These are phyloP conservation scores for Candida odintsovae DNA, from an alignment of 805 yeast genomes.

Conservation along the genomic window DNA sequence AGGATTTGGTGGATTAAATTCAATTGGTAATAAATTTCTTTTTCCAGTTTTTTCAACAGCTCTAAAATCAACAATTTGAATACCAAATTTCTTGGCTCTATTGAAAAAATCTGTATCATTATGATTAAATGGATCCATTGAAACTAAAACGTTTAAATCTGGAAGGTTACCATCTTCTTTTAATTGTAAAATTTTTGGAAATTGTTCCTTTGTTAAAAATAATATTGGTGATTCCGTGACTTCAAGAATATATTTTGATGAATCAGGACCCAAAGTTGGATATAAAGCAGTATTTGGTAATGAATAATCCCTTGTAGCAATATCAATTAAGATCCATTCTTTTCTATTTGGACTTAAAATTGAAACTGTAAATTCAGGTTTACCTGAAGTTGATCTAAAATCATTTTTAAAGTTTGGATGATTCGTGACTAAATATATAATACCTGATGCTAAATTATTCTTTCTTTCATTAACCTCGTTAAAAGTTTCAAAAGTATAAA, in stretches of 20 bases:
- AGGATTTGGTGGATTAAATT: constrained; percentile 41
- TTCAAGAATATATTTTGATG: constrained; percentile 46
- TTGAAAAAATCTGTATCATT: constrained; percentile 28
- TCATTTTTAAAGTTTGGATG: constrained; percentile 4
- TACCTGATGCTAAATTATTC: constrained; percentile 34
- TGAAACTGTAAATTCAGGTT: constrained; percentile 34
- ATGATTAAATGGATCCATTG: constrained; percentile 43
- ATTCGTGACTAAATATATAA: constrained; percentile 24
- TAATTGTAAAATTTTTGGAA: constrained; percentile 31
- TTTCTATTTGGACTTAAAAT: constrained; percentile 42
- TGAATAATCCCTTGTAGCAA: constrained; percentile 48
- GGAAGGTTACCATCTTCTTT: constrained; percentile 20
- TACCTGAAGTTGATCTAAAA: constrained; percentile 8
- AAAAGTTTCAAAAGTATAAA: constrained; percentile 24
- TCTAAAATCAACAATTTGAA: constrained; percentile 36
- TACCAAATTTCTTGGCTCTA: constrained; percentile 24
- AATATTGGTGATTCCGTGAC: constrained; percentile 48
- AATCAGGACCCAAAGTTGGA: constrained; percentile 41
- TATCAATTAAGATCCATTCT: constrained; percentile 56
- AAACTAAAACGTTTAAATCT: constrained; percentile 44
- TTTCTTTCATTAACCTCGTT: constrained; percentile 28
- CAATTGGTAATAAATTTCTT: constrained; percentile 34
- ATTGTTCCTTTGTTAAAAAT: constrained; percentile 40
- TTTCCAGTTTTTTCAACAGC: constrained; percentile 39
- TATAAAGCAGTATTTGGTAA: constrained; percentile 37